Percentiles rank a stretch among this genome's conserved stretches.
These are phyloP conservation scores for Candida boleticola DNA, from an alignment of 805 yeast species.

Conservation along the genomic window DNA sequence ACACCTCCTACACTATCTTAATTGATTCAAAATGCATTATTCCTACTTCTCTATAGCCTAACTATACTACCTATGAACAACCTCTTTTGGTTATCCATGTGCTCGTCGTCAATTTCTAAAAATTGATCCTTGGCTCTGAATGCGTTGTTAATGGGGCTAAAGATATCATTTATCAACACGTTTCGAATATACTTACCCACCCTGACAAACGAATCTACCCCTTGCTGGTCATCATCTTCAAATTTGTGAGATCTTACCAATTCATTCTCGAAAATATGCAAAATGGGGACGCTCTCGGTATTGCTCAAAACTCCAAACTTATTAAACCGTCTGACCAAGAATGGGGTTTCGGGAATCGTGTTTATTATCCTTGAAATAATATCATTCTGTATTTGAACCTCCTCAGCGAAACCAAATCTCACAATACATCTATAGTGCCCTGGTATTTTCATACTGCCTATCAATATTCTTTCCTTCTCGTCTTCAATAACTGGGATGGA, in stretches of 20 bases:
- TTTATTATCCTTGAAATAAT: constrained; percentile 19
- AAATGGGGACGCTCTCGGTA: constrained; percentile 15
- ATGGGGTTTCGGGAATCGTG: constrained; percentile 16
- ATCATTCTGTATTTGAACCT: constrained; percentile 17
- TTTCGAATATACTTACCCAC: constrained; percentile 14
- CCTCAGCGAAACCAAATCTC: constrained; percentile 51
- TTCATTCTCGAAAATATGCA: constrained; percentile 31
- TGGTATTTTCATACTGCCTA: constrained; percentile 39
- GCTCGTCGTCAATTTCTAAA: constrained; percentile 12
- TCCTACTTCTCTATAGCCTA: no score
- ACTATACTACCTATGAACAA: not conserved
- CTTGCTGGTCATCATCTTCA: constrained; percentile 11
- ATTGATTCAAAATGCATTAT: no score
- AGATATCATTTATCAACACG: constrained; percentile 21
- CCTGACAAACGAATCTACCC: constrained; percentile 15
- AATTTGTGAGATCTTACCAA: constrained; percentile 22
- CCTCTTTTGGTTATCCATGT: not conserved
- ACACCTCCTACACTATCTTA: no score
- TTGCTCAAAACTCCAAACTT: not conserved
- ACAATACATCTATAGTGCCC: constrained; percentile 50
- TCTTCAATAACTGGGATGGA: constrained; percentile 41
- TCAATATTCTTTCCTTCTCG: constrained; percentile 35
- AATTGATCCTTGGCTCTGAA: constrained; percentile 6
- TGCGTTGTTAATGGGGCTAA: constrained; percentile 23
- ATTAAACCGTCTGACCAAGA: constrained; percentile 9